Evolutionary conservation across 2,329 filamentous ascomycete genomes (phyloP), one percentile per base, ranked within the genome.

Genomic region (Trichoderma sp.): DNA sequence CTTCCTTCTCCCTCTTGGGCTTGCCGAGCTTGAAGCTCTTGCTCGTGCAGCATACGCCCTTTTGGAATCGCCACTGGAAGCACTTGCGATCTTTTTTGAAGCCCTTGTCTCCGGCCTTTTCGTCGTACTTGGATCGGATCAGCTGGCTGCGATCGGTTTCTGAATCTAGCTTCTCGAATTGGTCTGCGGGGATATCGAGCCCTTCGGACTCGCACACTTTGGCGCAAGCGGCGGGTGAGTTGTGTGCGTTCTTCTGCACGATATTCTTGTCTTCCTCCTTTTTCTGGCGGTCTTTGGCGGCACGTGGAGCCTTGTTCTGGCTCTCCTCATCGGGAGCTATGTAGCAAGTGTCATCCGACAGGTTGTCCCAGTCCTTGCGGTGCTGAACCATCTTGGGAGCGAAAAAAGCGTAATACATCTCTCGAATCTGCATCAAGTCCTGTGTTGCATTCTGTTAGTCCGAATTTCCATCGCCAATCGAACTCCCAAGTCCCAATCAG

Each of bases 311-410:
- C 31, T 74, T 75, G 24, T 72, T 72, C 71, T 83, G 81, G 2
- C 77, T 78, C 1, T 73, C 76, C 4, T 79, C 76, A 35, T 81
- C 79, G 16, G 79, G 79, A 57, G 77, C 81, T 69, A 82, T 76
- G 71, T 84, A 85, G 72, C 81, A 83, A 13, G 78, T 77, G 59
- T 85, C 83, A 31, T 86, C 81, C 4, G 85, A 83, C 5, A 83
- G 72, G 72, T 88, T 87, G 74, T 87, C 83, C 85, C 85, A 88
- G 61, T 86, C 79, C 10, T 83, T 78, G 19, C 83, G 81, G 47
- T 76, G 74, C 5, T 78, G 72, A 35, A 79, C 75, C 71, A 87
- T 77, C 33, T 82, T 79, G 2, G 81, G 83, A 2, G 77, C 79
- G 68, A 87, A 81, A 70, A 87, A 82, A 62, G 81, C 77, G 4